Conservation (phyloP, 2,329 filamentous ascomycete species). For the Colletotrichum abscissum region DNA sequence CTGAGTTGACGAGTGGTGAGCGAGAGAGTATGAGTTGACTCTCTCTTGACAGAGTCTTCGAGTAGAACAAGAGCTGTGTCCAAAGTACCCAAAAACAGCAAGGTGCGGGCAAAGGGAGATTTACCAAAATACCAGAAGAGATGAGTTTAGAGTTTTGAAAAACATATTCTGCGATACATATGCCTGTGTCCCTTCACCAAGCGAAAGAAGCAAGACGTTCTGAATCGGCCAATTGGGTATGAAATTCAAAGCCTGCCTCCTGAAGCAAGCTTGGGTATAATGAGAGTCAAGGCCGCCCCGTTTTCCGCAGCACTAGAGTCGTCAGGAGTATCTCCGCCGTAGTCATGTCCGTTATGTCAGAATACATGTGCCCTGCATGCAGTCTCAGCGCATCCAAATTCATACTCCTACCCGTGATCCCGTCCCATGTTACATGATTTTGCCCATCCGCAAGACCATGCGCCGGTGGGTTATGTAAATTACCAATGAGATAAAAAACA, state of each 20-base stretch:
- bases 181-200: neutral
- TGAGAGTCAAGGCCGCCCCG: constrained; percentile 14
- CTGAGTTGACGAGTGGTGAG: neutral
- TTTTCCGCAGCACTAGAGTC: neutral
- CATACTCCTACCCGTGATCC: neutral
- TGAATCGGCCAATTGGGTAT: neutral
- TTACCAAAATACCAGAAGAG: neutral
- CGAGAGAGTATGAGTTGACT: neutral
- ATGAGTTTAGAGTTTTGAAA: neutral
- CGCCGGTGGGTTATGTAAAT: neutral
- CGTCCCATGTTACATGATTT: neutral
- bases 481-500: neutral
- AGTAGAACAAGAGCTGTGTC: neutral
- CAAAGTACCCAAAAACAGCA: neutral
- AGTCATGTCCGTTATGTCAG: neutral
- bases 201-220: neutral
- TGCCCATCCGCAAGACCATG: neutral
- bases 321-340: neutral
- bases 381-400: neutral
- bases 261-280: constrained; percentile 27
- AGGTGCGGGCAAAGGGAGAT: neutral
- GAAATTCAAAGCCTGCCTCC: constrained; percentile 12
- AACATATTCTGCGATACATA: neutral
- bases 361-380: neutral
- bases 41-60: neutral